Evolutionary conservation across 2,329 filamentous ascomycete genomes (phyloP), one percentile per base, ranked within the genome.

Genomic region (Exophiala oligosperma): DNA sequence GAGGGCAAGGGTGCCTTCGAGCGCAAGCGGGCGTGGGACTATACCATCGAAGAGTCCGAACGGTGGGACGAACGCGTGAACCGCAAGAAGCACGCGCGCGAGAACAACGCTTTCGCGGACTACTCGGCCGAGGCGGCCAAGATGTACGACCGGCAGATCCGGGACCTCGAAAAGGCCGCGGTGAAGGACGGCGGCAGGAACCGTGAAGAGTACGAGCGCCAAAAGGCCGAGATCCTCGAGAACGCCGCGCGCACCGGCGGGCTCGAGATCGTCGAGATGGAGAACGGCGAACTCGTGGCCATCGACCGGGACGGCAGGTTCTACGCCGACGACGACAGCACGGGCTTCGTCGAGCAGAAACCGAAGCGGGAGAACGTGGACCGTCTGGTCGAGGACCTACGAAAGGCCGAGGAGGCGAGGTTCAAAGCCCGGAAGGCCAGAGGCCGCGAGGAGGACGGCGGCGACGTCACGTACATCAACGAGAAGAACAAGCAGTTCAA

Each of bases 401-500:
- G 86, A 71, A 92, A 93, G 78, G 91, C 92, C 1, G 94, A 99
- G 76, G 92, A 95, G 68, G 83, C 86, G 52, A 82, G 92, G 52
- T 71, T 96, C 70, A 95, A 92, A 82, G 95, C 95, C 79, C 83
- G 92, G 68, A 87, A 84, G 72, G 91, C 95, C 65, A 83, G 92
- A 53, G 86, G 89, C 72, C 84, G 85, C 11, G 84, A 87, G 72
- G 88, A 87, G 62, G 91, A 92, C 58, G 92, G 96, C 63, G 88
- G 86, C 28, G 94, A 99, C 74, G 90, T 97, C 68, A 97, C 93
- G 6, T 97, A 96, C 76, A 99, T 99, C 84, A 99, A 99, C 77
- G 92, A 97, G 77, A 97, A 99, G 88, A 99, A 99, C 82, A 97
- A 97, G 82, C 92, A 97, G 81, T 99, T 99, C 80, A 99, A 99